Conservation (phyloP, 805 yeast species). For the Candida quercuum region DNA sequence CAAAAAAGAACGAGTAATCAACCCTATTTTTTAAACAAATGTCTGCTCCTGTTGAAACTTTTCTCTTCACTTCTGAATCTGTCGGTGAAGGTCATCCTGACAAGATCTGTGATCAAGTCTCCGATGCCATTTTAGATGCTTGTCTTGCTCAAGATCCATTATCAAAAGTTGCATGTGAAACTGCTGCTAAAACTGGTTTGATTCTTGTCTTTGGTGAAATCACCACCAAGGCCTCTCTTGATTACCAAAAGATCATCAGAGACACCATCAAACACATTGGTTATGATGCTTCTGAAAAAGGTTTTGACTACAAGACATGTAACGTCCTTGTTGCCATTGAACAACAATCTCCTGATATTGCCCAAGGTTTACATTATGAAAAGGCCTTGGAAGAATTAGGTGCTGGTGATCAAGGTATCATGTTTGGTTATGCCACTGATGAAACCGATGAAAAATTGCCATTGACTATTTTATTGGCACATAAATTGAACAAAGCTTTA, state of each 20-base stretch:
- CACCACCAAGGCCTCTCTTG: slow-evolving; percentile 92
- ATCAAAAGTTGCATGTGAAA: slow-evolving; percentile 98
- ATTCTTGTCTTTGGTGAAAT: slow-evolving; percentile 99
- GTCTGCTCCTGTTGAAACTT: slow-evolving; percentile 32
- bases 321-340: slow-evolving; percentile 98
- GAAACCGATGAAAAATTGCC: slow-evolving; percentile 98
- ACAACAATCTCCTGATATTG: slow-evolving; percentile 98
- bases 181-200: slow-evolving; percentile 99
- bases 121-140: slow-evolving; percentile 97
- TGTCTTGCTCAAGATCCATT: slow-evolving; percentile 93
- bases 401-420: slow-evolving; percentile 99
- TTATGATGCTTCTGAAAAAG: slow-evolving; percentile 92
- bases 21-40: too few relatives aligned
- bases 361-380: slow-evolving; percentile 98
- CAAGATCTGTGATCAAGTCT: slow-evolving; percentile 97
- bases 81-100: slow-evolving; percentile 96
- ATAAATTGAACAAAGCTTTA: slow-evolving; percentile 92
- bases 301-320: slow-evolving; percentile 99
- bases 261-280: slow-evolving; percentile 98
- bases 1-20: too few relatives aligned
- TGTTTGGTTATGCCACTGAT: slow-evolving; percentile 99
- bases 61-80: slow-evolving; percentile 78
- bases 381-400: slow-evolving; percentile 94
- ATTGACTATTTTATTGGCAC: slow-evolving; percentile 88
- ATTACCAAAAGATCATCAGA: slow-evolving; percentile 96